Base-by-base conservation (phyloP, 441 rosid species). In the Euphorbia schlechtendalii region DNA sequence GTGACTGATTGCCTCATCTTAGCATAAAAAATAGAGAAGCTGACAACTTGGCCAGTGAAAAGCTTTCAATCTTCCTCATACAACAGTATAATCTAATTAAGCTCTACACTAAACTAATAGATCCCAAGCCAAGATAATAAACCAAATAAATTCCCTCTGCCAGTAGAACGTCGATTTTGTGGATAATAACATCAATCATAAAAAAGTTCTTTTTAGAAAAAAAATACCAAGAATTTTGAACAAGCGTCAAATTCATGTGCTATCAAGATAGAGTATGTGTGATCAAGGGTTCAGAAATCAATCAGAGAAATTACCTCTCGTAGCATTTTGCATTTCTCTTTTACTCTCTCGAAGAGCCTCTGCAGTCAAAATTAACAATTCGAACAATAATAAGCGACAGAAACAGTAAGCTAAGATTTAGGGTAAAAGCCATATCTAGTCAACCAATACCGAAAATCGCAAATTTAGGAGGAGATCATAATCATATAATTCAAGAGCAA, bases 271-370 rank as follows among this genome's bases (percentile, higher is more conserved):
- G 53, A 61, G 28, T 14, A 13, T 15, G 5, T 18, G 4, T 8
- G n/a, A 25, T 54, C 57, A 32, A 34, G 28, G 36, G 59, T 49
- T n/a, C 15, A 32, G 6, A 25, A 41, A 25, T 2, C 1, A 54
- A 56, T 17, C 11, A 15, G 45, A 38, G 60, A n/a, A 0, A 60
- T 30, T 73, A 93, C 98, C 98, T 86, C 98, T 83, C 13, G 92
- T 84, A 71, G 98, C 98, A 67, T 86, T 82, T 64, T 83, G 78
- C 96, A 93, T 84, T 78, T 93, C 96, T 71, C 92, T 79, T 73
- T 88, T 90, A 70, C 97, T 93, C 83, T 85, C 87, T 21, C 98
- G 80, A 73, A 90, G 88, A 43, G 78, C 90, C 83, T 93, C 98
- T 93, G 87, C 79, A 78, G 72, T 75, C 67, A 45, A 55, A 64